phyloP scores from a whole-genome alignment of 805 yeast species.

The Metschnikowia kofuensis region DNA sequence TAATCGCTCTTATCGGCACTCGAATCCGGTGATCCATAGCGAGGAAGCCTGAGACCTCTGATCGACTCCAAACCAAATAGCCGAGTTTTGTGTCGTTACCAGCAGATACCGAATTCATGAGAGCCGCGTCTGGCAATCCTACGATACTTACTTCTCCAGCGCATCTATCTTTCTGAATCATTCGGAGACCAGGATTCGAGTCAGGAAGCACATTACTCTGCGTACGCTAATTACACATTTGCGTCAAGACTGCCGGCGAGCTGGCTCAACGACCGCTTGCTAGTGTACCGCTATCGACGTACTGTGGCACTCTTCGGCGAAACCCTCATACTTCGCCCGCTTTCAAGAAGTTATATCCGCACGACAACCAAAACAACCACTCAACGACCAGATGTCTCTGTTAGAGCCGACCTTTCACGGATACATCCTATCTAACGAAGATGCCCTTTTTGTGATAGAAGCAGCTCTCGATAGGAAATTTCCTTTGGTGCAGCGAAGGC shows the following conservation, averaged over 20 bases:
- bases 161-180: background rate
- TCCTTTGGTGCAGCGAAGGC: conserved; percentile 68
- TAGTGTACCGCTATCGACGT: no score
- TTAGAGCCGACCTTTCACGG: conserved; percentile 40
- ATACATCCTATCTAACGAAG: conserved; percentile 76
- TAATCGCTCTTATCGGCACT: no score
- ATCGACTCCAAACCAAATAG: background rate
- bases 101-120: background rate
- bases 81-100: background rate
- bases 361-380: background rate
- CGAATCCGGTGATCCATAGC: no score
- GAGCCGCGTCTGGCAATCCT: background rate
- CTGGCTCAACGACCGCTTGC: no score
- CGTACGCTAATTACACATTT: no score
- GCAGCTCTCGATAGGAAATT: conserved; percentile 66
- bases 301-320: no score
- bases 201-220: no score
- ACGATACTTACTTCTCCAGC: background rate
- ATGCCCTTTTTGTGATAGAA: conserved; percentile 78
- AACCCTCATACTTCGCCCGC: no score
- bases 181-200: no score
- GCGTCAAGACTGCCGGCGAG: no score
- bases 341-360: no score
- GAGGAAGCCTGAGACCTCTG: background rate
- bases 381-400: background rate